Base-by-base conservation (phyloP, 1,284 basidiomycete genomes). In the Pseudozyma tsukubaensis region DNA sequence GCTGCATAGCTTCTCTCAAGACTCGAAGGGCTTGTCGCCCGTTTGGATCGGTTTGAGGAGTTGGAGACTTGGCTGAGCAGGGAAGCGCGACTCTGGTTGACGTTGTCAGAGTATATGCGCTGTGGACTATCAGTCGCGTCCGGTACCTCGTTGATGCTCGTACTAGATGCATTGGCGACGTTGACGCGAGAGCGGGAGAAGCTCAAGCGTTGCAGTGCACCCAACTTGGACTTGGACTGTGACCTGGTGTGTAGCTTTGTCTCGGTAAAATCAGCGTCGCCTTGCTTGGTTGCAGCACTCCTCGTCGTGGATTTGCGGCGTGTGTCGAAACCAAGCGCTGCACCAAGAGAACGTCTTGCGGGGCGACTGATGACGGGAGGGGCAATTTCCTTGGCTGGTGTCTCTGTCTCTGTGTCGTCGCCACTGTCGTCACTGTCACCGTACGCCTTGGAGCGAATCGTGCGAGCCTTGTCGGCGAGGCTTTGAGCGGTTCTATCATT, bases 371-470 rank as follows among this genome's bases (percentile, higher is more conserved):
- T 42, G 14, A 19, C 12, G 21, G 45, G 24, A 7, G 34, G 14
- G 9, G 35, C 8, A 2, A 44, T 12, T 6, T 54, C 53, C 16
- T 55, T 51, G 3, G 44, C 39, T 4, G 59, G 70, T 29, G 49
- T 44, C 8, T 73, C 71, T 4, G 65, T 68, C 47, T 73, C 71
- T 12, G 71, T 73, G n/a, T 68, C 65, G 49, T 68, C 71, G 13
- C 65, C 71, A 43, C 62, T 64, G 3, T n/a, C 59, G 12, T 73
- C 49, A 32, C 44, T 53, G 24, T 50, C 45, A 10, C 24, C n/a
- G 5, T 24, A n/a, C 0, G 49, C 21, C 34, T 29, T 35, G 10
- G 12, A 16, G 1, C 13, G n/a, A 18, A 24, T 35, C 18, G n/a
- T 53, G 40, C 35, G 44, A 35, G 9, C 11, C 13, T 19, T 34